Base-by-base conservation (phyloP, 768 basidiomycete genomes). In the Pleurotus djamor region DNA sequence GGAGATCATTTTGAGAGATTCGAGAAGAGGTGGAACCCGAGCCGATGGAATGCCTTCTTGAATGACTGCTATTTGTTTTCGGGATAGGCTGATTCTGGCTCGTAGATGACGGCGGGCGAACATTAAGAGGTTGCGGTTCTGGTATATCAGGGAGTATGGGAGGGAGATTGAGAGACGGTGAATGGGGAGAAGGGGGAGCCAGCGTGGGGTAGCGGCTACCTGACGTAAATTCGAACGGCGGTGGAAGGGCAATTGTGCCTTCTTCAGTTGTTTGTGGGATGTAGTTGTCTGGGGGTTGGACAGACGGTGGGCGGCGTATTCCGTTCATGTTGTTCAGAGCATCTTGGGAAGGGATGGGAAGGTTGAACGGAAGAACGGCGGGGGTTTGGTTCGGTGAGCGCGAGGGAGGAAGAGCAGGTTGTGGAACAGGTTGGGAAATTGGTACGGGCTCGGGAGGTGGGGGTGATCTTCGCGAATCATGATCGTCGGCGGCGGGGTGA, bases 1-100 rank as follows among this genome's bases (percentile, higher is more conserved):
- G 37, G 13, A 78, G 63, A 35, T 71, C 73, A 52, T 75, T 67
- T 61, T 75, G 72, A 6, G 77, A 77, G 8, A 75, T 64, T 34
- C 68, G 67, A 1, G 74, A 74, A 5, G 75, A 75, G 5, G 60
- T 59, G 6, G 68, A 68, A 13, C 52, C 58, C 7, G 65, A 56
- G 28, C 69, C 70, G 28, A 66, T 59, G 0, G 70, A 70, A 21
- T 62, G 38, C 4, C 54, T 37, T 28, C 54, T 38, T 0, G 54
- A 41, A 28, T 55, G 54, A 41, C 28, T 55, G 36, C 54, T 54
- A 16, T 17, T 55, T 8, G 54, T 32, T 55, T 55, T 41, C n/a
- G 54, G 16, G 12, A 43, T 38, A 16, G 54, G 37, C 12, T 55
- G 54, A 9, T 33, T 37, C 14, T 41, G 7, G 12, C 6, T 9